Percentiles rank a stretch among this genome's conserved stretches.
Evolutionary conservation across 257 asterid genomes (phyloP).

Genomic region (Fraxinus pennsylvanica): DNA sequence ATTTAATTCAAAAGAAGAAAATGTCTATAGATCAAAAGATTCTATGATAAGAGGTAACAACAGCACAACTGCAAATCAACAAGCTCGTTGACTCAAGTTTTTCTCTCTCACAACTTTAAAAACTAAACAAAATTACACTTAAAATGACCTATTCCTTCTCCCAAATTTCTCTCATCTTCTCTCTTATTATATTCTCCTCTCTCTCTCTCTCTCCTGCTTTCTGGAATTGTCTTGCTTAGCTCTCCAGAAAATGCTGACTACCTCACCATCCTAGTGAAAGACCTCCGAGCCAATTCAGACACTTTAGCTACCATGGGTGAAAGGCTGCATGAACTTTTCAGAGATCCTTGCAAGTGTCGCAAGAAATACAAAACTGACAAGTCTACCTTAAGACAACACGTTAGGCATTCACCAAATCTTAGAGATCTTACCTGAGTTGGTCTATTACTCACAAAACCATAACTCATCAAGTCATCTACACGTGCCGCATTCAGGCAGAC

Average conservation of each 20-base stretch:
- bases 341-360: neutral
- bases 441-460: neutral
- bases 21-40: neutral
- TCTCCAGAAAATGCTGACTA: neutral
- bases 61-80: neutral
- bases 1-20: neutral
- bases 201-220: neutral
- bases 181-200: neutral
- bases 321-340: neutral
- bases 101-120: neutral
- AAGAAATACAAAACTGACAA: neutral
- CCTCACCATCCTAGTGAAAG: neutral
- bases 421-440: neutral
- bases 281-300: neutral
- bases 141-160: neutral
- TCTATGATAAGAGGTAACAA: neutral
- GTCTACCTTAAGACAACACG: neutral
- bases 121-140: neutral
- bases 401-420: neutral
- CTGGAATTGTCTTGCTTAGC: neutral
- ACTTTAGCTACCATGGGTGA: neutral
- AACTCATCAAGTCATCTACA: neutral
- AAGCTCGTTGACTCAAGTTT: neutral
- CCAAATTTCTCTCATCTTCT: neutral
- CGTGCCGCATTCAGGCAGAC: neutral